Evolutionary conservation across 2,329 filamentous ascomycete species (phyloP), one percentile per base, ranked within the genome.

Genomic region (Dichotomopilus funicola): DNA sequence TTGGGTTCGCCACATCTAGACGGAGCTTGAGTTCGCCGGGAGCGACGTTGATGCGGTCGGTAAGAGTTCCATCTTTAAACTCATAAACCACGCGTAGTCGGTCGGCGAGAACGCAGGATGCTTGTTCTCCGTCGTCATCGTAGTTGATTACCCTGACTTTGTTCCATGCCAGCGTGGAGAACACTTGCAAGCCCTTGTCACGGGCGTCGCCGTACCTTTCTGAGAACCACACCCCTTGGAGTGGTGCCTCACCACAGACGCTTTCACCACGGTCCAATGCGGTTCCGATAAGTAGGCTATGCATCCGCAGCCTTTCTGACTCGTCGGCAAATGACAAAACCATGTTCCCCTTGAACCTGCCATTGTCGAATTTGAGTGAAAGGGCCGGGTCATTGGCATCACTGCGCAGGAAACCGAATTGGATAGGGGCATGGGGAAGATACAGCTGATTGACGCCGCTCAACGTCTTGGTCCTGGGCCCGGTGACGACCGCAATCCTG

Each of bases 11-110:
- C 36, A 86, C 79, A 61, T 87, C 82, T 37, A 90, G 73, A 35
- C 82, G 78, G 49, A 91, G 68, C 63, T 82, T 82, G 62, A 90
- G 68, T 70, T 90, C 87, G n/a, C 87, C 87, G 9, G 86, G 85
- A 1, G 79, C 85, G 64, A 95, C 77, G 63, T 95, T 95, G 66
- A 96, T 78, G 40, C 91, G 82, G 71, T 96, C 91, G 1, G 88
- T 89, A 12, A 95, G 75, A 43, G 85, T 89, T 49, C 90, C 89
- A 62, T 86, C 83, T 58, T 87, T 82, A 61, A 87, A 89, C 55
- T 90, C 85, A 36, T 89, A 77, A 52, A 95, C 79, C 13, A 95
- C 78, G 34, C 90, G 82, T 59, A 96, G 73, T 62, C 81, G 81
- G 64, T 94, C 87, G 0, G 89, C 89, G 52, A 91, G 77, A 34